Base-by-base conservation (phyloP, 169 alveolate species). In the Cyclospora cayetanensis region DNA sequence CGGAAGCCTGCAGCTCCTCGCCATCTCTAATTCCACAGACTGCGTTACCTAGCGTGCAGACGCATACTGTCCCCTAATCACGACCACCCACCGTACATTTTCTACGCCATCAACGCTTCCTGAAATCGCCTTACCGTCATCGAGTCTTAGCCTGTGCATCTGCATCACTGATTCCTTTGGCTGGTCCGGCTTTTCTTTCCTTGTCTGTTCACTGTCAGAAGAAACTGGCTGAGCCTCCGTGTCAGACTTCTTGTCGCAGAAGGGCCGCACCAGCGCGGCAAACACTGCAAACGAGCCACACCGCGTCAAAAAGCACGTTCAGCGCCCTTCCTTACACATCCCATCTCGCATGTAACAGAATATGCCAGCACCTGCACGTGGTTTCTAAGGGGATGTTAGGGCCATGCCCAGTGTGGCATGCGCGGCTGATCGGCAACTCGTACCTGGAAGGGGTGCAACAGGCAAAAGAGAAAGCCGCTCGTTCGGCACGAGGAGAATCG, bases 101-200 rank as follows among this genome's bases (percentile, higher is more conserved):
- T n/a, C n/a, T n/a, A n/a, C n/a, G n/a, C n/a, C n/a, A n/a, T n/a
- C n/a, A n/a, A n/a, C n/a, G n/a, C n/a, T n/a, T n/a, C n/a, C n/a
- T n/a, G n/a, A n/a, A n/a, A n/a, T n/a, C n/a, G n/a, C n/a, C 89
- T 39, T 80, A 80, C 89, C 89, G 29, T 80, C 89, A 31, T 80
- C 89, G 34, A 80, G 89, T 41, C 89, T 5, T 2, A 80, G 76
- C 74, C 89, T 80, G 76, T 80, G 89, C 27, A 80, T 50, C 76
- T 80, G 87, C 60, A 43, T 80, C 29, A 18, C 15, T 74, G 53
- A 41, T 39, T 80, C 89, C n/a, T 80, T 80, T 35, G 76, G 76
- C 4, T 70, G 53, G 29, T 50, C 76, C 74, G 29, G 89, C 37
- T 80, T 53, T 42, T 80, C 89, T 43, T 27, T 35, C 52, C 39